Base-by-base conservation (phyloP, 306 rosid genomes). In the Cicer cuneatum region DNA sequence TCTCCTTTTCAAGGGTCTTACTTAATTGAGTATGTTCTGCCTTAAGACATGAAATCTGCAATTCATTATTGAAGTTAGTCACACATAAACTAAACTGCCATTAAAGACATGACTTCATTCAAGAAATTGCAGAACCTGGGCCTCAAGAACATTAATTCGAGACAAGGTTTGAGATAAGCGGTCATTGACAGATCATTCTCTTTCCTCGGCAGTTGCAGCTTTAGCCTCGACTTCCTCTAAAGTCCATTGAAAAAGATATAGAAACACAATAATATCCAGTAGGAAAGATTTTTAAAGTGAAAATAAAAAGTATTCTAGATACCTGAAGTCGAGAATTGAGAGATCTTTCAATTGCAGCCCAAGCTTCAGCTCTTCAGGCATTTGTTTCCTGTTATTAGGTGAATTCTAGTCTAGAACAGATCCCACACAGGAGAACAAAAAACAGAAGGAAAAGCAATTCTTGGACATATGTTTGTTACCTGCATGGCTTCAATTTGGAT, bases 401-500 rank as follows among this genome's bases (percentile, higher is more conserved):
- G 1, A 21, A 21, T 21, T 21, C 24, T 21, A 21, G 24, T 21
- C 24, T 1, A 21, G 24, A 21, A 21, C 1, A 21, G 2, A 21
- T 21, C 24, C 24, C 79, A 72, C 58, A 48, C 24, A 67, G 66
- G 64, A 72, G 83, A 73, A 53, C 65, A 15, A n/a, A 74, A 69
- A 62, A 76, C 18, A 61, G 67, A 72, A 71, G 66, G 74, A 67
- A 64, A 68, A 49, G 5, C 42, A 54, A 12, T 18, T 37, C 53
- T 56, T 14, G 12, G 58, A 57, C 42, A 66, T 57, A 66, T 46
- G 75, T 52, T 41, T 38, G 73, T 47, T 66, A 89, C 98, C 97
- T 93, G 97, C 96, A 93, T 93, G 74, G 96, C 98, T 82, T 93
- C 98, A 63, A 91, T 93, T 84, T 93, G 98, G 98, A 91, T 65